Evolutionary conservation across 768 basidiomycete genomes (phyloP), one percentile per base, ranked within the genome.

Genomic region (Calocera cornea): DNA sequence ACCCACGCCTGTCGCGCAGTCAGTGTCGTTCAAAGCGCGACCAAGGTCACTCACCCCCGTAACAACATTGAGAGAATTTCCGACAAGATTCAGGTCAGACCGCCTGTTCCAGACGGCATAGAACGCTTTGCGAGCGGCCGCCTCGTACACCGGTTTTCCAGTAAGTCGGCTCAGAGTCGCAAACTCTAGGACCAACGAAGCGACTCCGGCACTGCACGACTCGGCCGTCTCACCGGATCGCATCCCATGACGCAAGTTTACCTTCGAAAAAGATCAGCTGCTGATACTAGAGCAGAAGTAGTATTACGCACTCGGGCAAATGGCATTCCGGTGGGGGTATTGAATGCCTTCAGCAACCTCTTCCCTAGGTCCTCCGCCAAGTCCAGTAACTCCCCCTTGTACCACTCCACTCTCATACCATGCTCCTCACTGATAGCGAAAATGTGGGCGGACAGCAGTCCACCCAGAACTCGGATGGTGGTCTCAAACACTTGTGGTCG

Each of bases 401-500:
- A 97, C 90, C 91, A 92, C 2, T 88, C 85, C 41, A 95, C 78
- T 72, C 86, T 79, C 72, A 92, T 92, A 22, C 85, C 84, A 40
- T 87, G 85, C 1, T 71, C 67, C 29, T 72, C 47, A 54, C 72
- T 38, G 70, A 72, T 41, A 67, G 72, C 74, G 67, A 74, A 89
- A 65, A 88, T 84, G 72, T 94, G 93, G 29, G 85, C 93, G 7
- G 90, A 92, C 16, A 94, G 75, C 40, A 99, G 82, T 2, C 93
- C 92, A 1, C 97, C 97, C 10, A 99, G 79, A 5, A 94, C 92
- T 31, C 95, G 86, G 66, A 98, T 98, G 0, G 92, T 97, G 11
- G 90, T 91, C 79, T 99, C 95, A 73, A 99, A 99, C 2, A 98
- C 89, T 81, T 99, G 95, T n/a, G 97, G 93, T 76, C 87, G 92